A percentile compares a stretch with the other conserved stretches of the same genome.
These are phyloP conservation scores for Neofusicoccum cordaticola DNA, from an alignment of 2,329 filamentous ascomycete species.

Conservation along the genomic window DNA sequence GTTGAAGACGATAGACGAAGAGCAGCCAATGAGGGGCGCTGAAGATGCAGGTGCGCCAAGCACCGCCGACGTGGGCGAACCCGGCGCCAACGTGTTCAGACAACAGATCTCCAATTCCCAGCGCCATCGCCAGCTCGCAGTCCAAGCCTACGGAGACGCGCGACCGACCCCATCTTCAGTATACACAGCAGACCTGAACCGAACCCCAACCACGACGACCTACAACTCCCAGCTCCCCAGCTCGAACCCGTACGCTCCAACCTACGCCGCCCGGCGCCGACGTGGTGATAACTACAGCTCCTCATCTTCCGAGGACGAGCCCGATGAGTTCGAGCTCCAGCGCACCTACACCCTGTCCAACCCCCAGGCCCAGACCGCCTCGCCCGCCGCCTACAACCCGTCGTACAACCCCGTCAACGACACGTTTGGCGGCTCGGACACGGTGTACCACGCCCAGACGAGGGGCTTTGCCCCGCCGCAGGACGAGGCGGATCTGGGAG, in stretches of 20 bases:
- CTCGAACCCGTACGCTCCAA: constrained; percentile 30
- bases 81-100: constrained; percentile 36
- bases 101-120: constrained; percentile 38
- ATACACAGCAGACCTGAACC: constrained; percentile 30
- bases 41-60: constrained; percentile 4
- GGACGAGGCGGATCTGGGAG: constrained; percentile 28
- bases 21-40: constrained; percentile 24
- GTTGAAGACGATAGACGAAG: constrained; percentile 30
- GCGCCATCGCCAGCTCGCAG: constrained; percentile 29
- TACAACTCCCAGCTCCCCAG: constrained; percentile 34
- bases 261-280: constrained; percentile 22
- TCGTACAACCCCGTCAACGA: constrained; percentile 35
- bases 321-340: constrained; percentile 35
- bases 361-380: constrained; percentile 18
- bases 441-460: constrained; percentile 33
- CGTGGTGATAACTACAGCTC: constrained; percentile 36
- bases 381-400: constrained; percentile 29
- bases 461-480: constrained; percentile 18
- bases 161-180: constrained; percentile 14
- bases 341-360: constrained; percentile 25
- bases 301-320: constrained; percentile 39
- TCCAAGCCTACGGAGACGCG: constrained; percentile 23
- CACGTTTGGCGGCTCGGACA: constrained; percentile 28
- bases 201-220: constrained; percentile 31
- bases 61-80: constrained; percentile 15